Percentiles rank a stretch among this genome's conserved stretches.
Evolutionary conservation across 2,329 filamentous ascomycete genomes (phyloP).

Genomic region (Calonectria crousiana): DNA sequence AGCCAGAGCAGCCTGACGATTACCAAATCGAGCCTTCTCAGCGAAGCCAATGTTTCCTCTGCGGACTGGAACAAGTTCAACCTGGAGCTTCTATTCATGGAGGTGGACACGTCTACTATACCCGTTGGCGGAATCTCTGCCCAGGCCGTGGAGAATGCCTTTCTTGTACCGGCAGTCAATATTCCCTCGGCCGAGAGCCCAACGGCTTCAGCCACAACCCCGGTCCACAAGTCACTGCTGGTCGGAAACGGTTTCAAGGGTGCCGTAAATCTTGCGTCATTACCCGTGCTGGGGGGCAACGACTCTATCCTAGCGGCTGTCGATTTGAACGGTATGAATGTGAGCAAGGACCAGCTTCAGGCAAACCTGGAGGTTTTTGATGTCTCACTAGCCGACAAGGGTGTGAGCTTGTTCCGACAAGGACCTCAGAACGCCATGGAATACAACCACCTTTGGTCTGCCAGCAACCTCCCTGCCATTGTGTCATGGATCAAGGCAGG

Average conservation of each 20-base stretch:
- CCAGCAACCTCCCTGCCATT: conserved; percentile 76
- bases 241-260: conserved; percentile 80
- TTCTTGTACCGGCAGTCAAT: conserved; percentile 82
- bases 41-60: conserved; percentile 73
- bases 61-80: conserved; percentile 70
- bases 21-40: conserved; percentile 56
- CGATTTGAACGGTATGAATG: conserved; percentile 64
- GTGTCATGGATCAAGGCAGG: conserved; percentile 73
- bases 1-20: conserved; percentile 45
- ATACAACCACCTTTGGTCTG: conserved; percentile 81
- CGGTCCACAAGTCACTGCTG: conserved; percentile 85
- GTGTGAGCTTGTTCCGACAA: conserved; percentile 75
- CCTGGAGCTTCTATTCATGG: conserved; percentile 73
- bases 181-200: conserved; percentile 75
- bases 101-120: conserved; percentile 56
- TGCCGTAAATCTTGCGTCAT: conserved; percentile 64
- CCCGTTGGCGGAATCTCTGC: conserved; percentile 49
- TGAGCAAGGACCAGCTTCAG: conserved; percentile 51
- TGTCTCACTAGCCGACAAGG: conserved; percentile 70
- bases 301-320: conserved; percentile 67
- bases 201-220: conserved; percentile 77
- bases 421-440: conserved; percentile 76
- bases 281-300: conserved; percentile 54
- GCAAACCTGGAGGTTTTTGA: conserved; percentile 72
- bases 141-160: conserved; percentile 68